Evolutionary conservation across 2,329 filamentous ascomycete genomes (phyloP).

Genomic region (Exutisphaerella laricina): DNA sequence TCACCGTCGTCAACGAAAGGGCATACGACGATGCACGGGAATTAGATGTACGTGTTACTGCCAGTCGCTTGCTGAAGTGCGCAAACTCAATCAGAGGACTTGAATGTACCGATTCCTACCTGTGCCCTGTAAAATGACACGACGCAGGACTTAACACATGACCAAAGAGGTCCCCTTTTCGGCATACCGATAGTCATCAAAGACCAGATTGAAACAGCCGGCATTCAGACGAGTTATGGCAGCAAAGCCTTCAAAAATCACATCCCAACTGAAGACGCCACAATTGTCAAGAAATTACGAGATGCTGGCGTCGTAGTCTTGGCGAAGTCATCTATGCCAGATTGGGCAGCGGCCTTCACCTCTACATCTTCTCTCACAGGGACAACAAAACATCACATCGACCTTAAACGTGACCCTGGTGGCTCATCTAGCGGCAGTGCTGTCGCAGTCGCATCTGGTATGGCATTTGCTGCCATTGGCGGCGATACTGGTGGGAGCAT

Average conservation of each 20-base stretch:
- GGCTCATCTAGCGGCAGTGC: constrained; percentile 28
- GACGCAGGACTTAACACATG: constrained; percentile 8
- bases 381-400: constrained; percentile 24
- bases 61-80: too few species aligned
- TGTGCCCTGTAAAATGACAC: too few species aligned
- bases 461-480: constrained; percentile 26
- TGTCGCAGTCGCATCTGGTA: constrained; percentile 26
- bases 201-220: constrained; percentile 24
- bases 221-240: constrained; percentile 21
- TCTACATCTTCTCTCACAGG: constrained; percentile 22
- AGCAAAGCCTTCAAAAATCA: constrained; percentile 19
- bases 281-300: constrained; percentile 17
- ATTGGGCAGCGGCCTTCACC: constrained; percentile 22
- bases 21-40: constrained; percentile 17
- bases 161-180: constrained; percentile 18
- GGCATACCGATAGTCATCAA: constrained; percentile 25
- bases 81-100: too few species aligned
- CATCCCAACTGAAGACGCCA: constrained; percentile 20
- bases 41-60: too few species aligned
- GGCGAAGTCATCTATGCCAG: constrained; percentile 23
- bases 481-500: constrained; percentile 29
- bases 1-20: constrained; percentile 17
- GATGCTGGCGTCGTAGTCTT: constrained; percentile 24
- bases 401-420: constrained; percentile 25
- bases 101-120: too few species aligned